Conservation (phyloP, 2,329 filamentous ascomycete genomes). For the Nemania abortiva region DNA sequence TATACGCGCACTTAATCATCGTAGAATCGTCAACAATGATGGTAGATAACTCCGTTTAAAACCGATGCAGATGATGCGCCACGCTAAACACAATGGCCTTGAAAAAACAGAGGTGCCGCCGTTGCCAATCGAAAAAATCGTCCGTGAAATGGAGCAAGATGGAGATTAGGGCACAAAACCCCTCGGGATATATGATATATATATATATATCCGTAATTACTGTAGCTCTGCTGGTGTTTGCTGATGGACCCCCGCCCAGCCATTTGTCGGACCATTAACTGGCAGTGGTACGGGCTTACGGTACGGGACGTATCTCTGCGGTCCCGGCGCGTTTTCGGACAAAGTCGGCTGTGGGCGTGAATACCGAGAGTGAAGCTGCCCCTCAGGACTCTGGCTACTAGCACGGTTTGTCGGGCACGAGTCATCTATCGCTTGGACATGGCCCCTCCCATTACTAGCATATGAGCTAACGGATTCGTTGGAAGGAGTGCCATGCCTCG, state of each 20-base stretch:
- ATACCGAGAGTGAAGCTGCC: conserved; percentile 7
- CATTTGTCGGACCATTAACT: conserved; percentile 4
- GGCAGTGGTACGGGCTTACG: conserved; percentile 20
- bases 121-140: neutral
- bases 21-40: neutral
- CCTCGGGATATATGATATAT: neutral
- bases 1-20: neutral
- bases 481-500: neutral
- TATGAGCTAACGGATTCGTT: conserved; percentile 18
- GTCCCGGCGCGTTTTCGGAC: neutral
- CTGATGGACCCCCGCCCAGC: conserved; percentile 15
- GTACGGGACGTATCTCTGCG: conserved; percentile 20
- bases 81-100: conserved; percentile 26
- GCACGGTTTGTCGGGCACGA: conserved; percentile 2
- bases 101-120: neutral
- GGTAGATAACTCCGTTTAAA: neutral
- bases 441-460: conserved; percentile 11
- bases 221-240: conserved; percentile 30
- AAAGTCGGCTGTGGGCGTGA: neutral
- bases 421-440: neutral
- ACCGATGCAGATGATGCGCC: conserved; percentile 29
- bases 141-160: neutral
- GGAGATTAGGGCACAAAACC: neutral
- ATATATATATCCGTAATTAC: conserved; percentile 5
- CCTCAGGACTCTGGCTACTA: conserved; percentile 6